Evolutionary conservation across 2,329 filamentous ascomycete species (phyloP), one percentile per base, ranked within the genome.

Genomic region (Cladosporium sp.): DNA sequence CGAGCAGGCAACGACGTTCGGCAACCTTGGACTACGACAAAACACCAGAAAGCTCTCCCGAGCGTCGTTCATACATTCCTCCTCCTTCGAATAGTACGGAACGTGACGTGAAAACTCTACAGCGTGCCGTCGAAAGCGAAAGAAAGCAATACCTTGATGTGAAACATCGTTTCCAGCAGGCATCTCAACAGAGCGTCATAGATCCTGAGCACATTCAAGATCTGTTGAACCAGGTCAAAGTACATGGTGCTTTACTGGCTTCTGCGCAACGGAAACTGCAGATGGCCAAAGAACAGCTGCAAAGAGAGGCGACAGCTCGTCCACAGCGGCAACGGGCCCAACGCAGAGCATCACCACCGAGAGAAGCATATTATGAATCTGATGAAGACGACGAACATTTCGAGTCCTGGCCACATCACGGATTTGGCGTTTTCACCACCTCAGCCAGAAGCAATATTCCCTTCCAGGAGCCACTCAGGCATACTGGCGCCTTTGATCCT

Each of bases 161-260:
- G 60, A 71, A 73, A 64, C 70, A 70, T 59, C 68, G 65, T 26
- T 69, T 74, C 2, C 69, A 74, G 57, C 68, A 72, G 32, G 72
- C 72, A 49, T 72, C 73, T 2, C 65, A 71, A 38, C 70, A 71
- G 52, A 66, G 65, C 11, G 65, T 63, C 15, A 61, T 72, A 47
- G 68, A 69, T 49, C 70, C 73, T 2, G 47, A 59, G 18, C 61
- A 71, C 59, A 60, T 75, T 2, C 71, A 74, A 32, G 59, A 61
- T 6, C 61, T 74, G 44, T 55, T 74, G 10, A 68, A 75, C 38
- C 70, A 73, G 44, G 64, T 74, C 55, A 73, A 71, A 47, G 32
- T 59, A 6, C 72, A 64, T 47, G 61, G 61, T 12, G 52, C 61
- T 18, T 38, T 57, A 4, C 26, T 64, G 51, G 61, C 61, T n/a